These are phyloP conservation scores for Cryphonectria nitschkei DNA, from an alignment of 2,329 filamentous ascomycete species.

Conservation along the genomic window DNA sequence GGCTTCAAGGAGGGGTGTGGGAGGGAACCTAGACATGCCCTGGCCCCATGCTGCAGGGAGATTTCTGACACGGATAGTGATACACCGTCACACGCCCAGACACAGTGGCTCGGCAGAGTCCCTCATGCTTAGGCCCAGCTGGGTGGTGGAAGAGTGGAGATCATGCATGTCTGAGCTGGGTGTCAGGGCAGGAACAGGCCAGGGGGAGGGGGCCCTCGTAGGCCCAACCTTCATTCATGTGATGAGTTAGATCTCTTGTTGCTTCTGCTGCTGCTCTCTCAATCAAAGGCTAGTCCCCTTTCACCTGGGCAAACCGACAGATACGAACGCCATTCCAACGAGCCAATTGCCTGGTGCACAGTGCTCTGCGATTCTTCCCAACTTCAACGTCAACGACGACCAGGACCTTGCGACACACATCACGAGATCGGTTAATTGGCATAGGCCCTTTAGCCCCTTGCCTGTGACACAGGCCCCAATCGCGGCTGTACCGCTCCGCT, in stretches of 20 bases:
- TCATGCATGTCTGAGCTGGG: constrained; percentile 1
- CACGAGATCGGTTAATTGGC: background rate
- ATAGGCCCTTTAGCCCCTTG: background rate
- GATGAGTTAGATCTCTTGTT: background rate
- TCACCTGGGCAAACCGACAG: background rate
- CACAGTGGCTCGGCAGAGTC: constrained; percentile 6
- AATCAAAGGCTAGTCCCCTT: background rate
- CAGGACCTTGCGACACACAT: background rate
- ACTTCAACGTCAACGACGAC: background rate
- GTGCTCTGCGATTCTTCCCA: background rate
- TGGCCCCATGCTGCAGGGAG: constrained; percentile 5
- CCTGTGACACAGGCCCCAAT: constrained; percentile 1
- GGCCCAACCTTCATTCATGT: constrained; percentile 19
- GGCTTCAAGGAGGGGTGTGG: background rate
- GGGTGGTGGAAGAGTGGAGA: background rate
- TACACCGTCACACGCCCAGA: background rate
- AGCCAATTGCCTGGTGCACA: background rate
- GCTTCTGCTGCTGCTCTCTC: background rate
- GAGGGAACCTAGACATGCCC: constrained; percentile 4
- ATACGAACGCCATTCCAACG: background rate
- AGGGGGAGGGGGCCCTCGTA: background rate
- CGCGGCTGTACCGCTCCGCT: constrained; percentile 5
- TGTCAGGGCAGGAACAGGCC: background rate
- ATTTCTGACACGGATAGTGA: constrained; percentile 10
- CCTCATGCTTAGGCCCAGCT: constrained; percentile 2